phyloP scores from a whole-genome alignment of 352 stramenopile species.

The Globisporangium polare region DNA sequence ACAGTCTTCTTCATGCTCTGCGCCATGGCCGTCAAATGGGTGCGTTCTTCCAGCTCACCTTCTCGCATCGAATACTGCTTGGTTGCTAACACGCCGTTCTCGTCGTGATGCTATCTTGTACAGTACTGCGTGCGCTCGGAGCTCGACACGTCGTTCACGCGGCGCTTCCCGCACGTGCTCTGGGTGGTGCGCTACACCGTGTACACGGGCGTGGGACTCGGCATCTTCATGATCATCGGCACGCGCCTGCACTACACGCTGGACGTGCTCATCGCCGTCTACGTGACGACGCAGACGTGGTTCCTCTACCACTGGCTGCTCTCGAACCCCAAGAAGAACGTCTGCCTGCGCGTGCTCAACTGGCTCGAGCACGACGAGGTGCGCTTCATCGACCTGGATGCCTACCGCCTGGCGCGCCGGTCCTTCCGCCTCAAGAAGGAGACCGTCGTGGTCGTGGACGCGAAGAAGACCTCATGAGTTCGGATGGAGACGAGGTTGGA shows the following conservation, averaged over 20 bases:
- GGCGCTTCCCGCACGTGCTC: conserved; percentile 57
- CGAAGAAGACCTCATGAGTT: conserved; percentile 2
- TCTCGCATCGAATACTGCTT: background rate
- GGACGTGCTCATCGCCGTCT: conserved; percentile 80
- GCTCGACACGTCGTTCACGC: conserved; percentile 81
- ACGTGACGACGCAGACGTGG: conserved; percentile 79
- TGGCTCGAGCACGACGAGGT: conserved; percentile 82
- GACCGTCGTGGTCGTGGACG: background rate
- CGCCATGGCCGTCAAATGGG: conserved; percentile 75
- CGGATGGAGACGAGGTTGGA: background rate
- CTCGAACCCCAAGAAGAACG: conserved; percentile 41
- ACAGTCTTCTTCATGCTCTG: conserved; percentile 84
- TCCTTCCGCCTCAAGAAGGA: conserved; percentile 30
- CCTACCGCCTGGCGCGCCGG: conserved; percentile 68
- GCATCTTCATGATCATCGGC: conserved; percentile 75
- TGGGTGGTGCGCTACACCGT: conserved; percentile 80
- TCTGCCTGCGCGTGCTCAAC: conserved; percentile 50
- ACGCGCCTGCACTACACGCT: conserved; percentile 83
- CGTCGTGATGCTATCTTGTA: conserved; percentile 8
- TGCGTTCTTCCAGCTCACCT: conserved; percentile 13
- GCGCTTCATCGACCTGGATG: conserved; percentile 69
- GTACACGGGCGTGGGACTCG: conserved; percentile 49
- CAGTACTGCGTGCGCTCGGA: conserved; percentile 73
- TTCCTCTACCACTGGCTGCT: conserved; percentile 81
- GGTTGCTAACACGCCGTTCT: background rate